Conservation (phyloP, 768 basidiomycete genomes). For the Suillus variegatus region DNA sequence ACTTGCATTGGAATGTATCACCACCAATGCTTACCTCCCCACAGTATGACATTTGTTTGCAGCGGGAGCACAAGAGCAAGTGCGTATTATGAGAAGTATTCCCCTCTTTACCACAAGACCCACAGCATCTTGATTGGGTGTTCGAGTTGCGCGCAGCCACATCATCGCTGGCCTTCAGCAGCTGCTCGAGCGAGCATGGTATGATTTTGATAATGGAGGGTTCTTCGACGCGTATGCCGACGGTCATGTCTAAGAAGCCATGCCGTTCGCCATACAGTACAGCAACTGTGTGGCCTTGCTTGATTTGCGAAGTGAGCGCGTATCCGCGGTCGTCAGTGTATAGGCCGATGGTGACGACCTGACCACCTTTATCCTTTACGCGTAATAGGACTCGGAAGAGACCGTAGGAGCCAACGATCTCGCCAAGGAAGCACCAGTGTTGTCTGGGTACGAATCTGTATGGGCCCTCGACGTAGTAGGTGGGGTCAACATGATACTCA, state of each 20-base stretch:
- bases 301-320: conserved; percentile 1
- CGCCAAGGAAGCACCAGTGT: conserved; percentile 37
- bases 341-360: conserved; percentile 24
- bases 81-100: not conserved
- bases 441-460: conserved; percentile 10
- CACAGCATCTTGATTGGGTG: not conserved
- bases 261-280: conserved; percentile 14
- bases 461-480: not conserved
- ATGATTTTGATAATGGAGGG: conserved; percentile 1
- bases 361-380: conserved; percentile 27
- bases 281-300: conserved; percentile 11
- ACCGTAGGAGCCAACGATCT: conserved; percentile 24
- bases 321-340: conserved; percentile 19
- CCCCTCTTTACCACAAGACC: not conserved
- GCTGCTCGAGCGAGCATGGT: not conserved
- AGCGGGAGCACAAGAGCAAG: not conserved
- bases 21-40: not conserved
- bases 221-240: conserved; percentile 12
- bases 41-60: conserved; percentile 1
- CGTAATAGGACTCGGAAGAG: conserved; percentile 24
- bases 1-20: too few species aligned
- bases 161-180: not conserved
- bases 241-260: conserved; percentile 2
- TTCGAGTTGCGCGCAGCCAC: not conserved
- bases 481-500: conserved; percentile 22